Evolutionary conservation across 2,329 filamentous ascomycete genomes (phyloP).

Genomic region (Thermoascus crustaceus): DNA sequence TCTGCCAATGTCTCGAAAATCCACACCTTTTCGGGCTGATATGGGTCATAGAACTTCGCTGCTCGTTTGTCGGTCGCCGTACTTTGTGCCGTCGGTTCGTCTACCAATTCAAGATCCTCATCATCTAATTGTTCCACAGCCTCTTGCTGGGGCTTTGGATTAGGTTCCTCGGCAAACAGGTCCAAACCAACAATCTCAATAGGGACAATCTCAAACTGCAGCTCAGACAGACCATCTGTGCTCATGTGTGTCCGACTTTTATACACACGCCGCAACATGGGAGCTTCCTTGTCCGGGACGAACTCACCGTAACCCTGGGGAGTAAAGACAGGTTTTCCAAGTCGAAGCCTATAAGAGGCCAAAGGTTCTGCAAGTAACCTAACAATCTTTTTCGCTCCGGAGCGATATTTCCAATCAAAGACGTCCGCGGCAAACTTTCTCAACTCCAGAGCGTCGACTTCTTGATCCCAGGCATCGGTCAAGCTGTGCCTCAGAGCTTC

Average conservation of each 20-base stretch:
- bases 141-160: conserved; percentile 37
- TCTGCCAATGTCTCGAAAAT: conserved; percentile 57
- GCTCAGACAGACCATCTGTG: conserved; percentile 66
- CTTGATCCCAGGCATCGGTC: conserved; percentile 48
- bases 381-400: conserved; percentile 77
- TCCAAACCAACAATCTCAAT: conserved; percentile 69
- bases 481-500: conserved; percentile 47
- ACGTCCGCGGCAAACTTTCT: conserved; percentile 67
- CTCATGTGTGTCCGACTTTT: conserved; percentile 61
- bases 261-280: conserved; percentile 58
- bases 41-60: conserved; percentile 51
- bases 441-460: conserved; percentile 58
- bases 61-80: conserved; percentile 3
- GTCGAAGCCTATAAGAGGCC: conserved; percentile 52
- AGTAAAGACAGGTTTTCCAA: conserved; percentile 30
- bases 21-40: conserved; percentile 59
- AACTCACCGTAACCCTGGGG: conserved; percentile 17
- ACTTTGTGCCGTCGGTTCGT: conserved; percentile 20
- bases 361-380: conserved; percentile 70
- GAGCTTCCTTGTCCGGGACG: conserved; percentile 41
- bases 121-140: conserved; percentile 20
- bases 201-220: conserved; percentile 72
- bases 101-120: conserved; percentile 26
- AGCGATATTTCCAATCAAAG: conserved; percentile 76
- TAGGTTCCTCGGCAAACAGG: conserved; percentile 62